A percentile compares a stretch with the other conserved stretches of the same genome.
Conservation (phyloP, 1,284 basidiomycete species). For the Heterobasidion parviporum region DNA sequence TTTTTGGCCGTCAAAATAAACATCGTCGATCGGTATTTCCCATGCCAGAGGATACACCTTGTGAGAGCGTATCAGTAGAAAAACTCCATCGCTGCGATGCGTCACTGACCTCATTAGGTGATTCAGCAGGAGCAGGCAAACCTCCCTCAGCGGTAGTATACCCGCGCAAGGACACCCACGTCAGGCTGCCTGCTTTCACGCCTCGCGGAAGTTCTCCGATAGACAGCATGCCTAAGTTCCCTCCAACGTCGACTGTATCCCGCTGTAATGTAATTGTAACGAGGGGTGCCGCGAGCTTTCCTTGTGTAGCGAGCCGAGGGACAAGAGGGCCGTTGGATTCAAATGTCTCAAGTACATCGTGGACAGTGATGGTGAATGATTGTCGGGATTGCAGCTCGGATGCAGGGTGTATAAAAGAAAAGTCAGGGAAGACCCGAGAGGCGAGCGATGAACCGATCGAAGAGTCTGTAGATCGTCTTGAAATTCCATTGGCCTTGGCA, state of each 20-base stretch:
- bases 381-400: slow-evolving; percentile 6
- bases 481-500: slow-evolving; percentile 7
- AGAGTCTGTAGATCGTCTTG: slow-evolving; percentile 1
- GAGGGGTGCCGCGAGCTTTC: not conserved
- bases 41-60: slow-evolving; percentile 30
- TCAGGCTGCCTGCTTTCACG: slow-evolving; percentile 23
- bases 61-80: not conserved
- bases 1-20: slow-evolving; percentile 43
- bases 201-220: slow-evolving; percentile 29
- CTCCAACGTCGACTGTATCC: slow-evolving; percentile 26
- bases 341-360: slow-evolving; percentile 19
- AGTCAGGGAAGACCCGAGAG: slow-evolving; percentile 7
- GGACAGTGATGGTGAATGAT: slow-evolving; percentile 1
- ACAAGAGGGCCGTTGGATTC: slow-evolving; percentile 16
- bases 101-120: slow-evolving; percentile 24
- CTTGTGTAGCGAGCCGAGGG: not conserved
- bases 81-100: not conserved
- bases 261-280: slow-evolving; percentile 27
- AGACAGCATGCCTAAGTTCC: slow-evolving; percentile 27
- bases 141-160: slow-evolving; percentile 29
- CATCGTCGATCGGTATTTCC: slow-evolving; percentile 49
- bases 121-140: slow-evolving; percentile 21
- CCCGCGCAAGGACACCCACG: slow-evolving; percentile 30
- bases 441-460: not conserved
- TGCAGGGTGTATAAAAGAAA: slow-evolving; percentile 5